These are phyloP conservation scores for Haplographium delicatum DNA, from an alignment of 495 filamentous ascomycete genomes.

Conservation along the genomic window DNA sequence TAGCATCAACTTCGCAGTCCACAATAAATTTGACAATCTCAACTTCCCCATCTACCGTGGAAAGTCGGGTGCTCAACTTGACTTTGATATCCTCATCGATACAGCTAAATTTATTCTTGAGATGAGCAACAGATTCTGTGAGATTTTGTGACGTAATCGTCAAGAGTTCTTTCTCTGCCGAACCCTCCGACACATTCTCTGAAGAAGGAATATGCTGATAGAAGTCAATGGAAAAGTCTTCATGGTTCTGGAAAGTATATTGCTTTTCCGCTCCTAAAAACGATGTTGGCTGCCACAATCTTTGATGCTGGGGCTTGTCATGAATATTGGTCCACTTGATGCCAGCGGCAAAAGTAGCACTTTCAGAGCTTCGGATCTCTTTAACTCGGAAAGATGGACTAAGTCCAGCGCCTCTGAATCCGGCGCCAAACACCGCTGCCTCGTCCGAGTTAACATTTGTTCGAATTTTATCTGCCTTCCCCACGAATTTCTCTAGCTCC, in stretches of 20 bases:
- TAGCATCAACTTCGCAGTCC: slow-evolving; percentile 71
- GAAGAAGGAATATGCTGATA: slow-evolving; percentile 55
- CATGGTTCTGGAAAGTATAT: slow-evolving; percentile 77
- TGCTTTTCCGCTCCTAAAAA: slow-evolving; percentile 76
- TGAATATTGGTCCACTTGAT: slow-evolving; percentile 69
- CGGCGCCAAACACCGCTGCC: slow-evolving; percentile 92
- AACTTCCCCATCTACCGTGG: slow-evolving; percentile 71
- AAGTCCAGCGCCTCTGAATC: slow-evolving; percentile 86
- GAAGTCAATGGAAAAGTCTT: slow-evolving; percentile 68
- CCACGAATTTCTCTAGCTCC: slow-evolving; percentile 71
- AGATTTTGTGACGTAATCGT: slow-evolving; percentile 64
- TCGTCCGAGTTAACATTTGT: slow-evolving; percentile 97
- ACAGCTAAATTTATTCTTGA: slow-evolving; percentile 74
- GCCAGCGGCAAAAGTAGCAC: slow-evolving; percentile 62
- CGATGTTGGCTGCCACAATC: slow-evolving; percentile 74
- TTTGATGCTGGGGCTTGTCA: slow-evolving; percentile 52
- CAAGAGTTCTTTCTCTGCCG: slow-evolving; percentile 25
- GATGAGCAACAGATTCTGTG: slow-evolving; percentile 68
- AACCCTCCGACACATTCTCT: slow-evolving; percentile 28
- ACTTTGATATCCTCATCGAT: slow-evolving; percentile 69
- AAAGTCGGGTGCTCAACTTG: slow-evolving; percentile 70
- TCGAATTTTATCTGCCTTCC: slow-evolving; percentile 70
- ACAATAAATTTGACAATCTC: slow-evolving; percentile 69
- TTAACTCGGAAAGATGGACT: slow-evolving; percentile 95
- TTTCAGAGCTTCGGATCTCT: slow-evolving; percentile 80